Evolutionary conservation across 1,284 basidiomycete species (phyloP).

Genomic region (Veloboletus limbatus): DNA sequence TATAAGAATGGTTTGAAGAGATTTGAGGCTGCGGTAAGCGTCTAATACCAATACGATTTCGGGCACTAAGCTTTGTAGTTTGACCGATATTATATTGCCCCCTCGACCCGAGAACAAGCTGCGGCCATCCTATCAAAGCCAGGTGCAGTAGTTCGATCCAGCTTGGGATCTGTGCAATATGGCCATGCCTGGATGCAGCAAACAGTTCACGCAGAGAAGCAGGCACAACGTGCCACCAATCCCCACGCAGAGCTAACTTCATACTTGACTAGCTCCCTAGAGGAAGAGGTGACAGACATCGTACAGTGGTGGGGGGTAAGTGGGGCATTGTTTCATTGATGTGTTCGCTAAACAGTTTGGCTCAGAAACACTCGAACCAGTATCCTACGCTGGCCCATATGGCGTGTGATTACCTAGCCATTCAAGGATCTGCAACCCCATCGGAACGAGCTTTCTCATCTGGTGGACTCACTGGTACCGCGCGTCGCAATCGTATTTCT

Average conservation of each 20-base stretch:
- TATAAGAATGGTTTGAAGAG: no score
- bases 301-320: constrained; percentile 1
- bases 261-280: neutral
- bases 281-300: neutral
- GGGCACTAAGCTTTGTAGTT: no score
- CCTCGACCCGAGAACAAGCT: no score
- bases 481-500: neutral
- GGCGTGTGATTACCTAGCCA: constrained; percentile 1
- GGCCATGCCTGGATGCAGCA: neutral
- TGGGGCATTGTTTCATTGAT: no score
- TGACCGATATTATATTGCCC: no score
- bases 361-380: constrained; percentile 1
- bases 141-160: no score
- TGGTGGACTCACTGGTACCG: neutral
- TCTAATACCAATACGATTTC: no score
- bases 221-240: neutral
- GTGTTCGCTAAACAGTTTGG: no score
- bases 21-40: no score
- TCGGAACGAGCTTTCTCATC: neutral
- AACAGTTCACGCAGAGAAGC: neutral
- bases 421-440: no score
- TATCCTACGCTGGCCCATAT: constrained; percentile 1
- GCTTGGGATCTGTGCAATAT: neutral
- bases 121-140: no score
- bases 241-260: neutral